phyloP scores from a whole-genome alignment of 2,329 filamentous ascomycete genomes.

The Immersiporthe knoxdaviesiana region DNA sequence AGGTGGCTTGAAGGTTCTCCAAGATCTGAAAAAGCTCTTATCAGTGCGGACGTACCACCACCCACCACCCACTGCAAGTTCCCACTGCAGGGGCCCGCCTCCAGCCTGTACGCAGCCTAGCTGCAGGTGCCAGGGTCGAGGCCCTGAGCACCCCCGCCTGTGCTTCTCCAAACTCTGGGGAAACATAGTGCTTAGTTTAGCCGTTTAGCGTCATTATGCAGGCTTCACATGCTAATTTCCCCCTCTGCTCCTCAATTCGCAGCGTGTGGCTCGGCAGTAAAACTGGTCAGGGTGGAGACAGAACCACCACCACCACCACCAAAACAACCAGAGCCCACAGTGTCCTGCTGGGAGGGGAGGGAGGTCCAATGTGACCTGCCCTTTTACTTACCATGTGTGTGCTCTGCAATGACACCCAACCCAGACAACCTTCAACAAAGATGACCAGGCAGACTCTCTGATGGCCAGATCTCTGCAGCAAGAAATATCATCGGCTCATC shows the following conservation, averaged over 20 bases:
- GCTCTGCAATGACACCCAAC: not conserved
- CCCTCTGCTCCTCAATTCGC: not conserved
- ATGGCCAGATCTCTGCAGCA: conserved; percentile 4
- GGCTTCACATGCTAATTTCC: conserved; percentile 23
- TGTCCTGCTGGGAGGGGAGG: too few relatives aligned
- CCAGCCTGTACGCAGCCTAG: not conserved
- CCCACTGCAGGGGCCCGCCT: not conserved
- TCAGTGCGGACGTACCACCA: not conserved
- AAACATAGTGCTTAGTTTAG: not conserved
- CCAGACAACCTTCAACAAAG: not conserved
- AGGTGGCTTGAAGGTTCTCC: not conserved
- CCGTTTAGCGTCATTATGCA: conserved; percentile 5
- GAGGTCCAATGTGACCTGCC: not conserved
- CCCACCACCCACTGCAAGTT: not conserved
- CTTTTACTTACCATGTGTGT: not conserved
- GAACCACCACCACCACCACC: not conserved
- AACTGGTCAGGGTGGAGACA: conserved; percentile 3
- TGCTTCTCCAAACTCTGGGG: not conserved
- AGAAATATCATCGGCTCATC: not conserved
- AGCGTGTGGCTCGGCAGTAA: conserved; percentile 9
- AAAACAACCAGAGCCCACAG: not conserved
- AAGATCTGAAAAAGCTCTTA: not conserved
- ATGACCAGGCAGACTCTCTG: not conserved
- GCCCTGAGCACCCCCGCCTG: not conserved
- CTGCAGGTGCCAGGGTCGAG: conserved; percentile 10